phyloP scores from a whole-genome alignment of 2,329 filamentous ascomycete genomes.

The Fusarium begoniae region DNA sequence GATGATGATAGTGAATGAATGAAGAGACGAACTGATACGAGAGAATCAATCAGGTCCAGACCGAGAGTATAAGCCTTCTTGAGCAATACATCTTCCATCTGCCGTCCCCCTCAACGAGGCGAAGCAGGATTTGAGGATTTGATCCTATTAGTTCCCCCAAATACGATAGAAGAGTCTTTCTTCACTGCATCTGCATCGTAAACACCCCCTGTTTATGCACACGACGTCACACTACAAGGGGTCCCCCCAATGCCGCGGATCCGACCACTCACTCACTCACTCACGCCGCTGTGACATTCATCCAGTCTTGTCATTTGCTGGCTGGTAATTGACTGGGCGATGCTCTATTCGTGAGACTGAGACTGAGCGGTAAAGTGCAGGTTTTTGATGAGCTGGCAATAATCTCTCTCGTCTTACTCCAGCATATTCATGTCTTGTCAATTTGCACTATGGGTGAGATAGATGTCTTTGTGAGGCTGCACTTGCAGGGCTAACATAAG shows the following conservation, averaged over 20 bases:
- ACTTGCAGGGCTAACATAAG: background rate
- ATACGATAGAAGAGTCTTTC: background rate
- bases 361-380: conserved; percentile 14
- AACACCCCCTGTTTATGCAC: background rate
- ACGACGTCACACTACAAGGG: conserved; percentile 3
- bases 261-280: conserved; percentile 1
- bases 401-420: background rate
- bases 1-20: background rate
- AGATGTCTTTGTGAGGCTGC: background rate
- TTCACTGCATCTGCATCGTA: background rate
- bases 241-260: conserved; percentile 14
- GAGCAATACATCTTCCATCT: background rate
- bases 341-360: background rate
- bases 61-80: background rate
- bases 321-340: background rate
- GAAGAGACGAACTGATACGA: background rate
- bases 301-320: conserved; percentile 11
- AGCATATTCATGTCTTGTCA: background rate
- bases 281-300: background rate
- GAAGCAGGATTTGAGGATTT: background rate
- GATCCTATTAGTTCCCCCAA: background rate
- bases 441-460: background rate
- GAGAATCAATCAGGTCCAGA: background rate
- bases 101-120: background rate
- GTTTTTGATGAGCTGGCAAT: conserved; percentile 1